Base-by-base conservation (phyloP, 164 flowering plant species). In the Taxillus chinensis region DNA sequence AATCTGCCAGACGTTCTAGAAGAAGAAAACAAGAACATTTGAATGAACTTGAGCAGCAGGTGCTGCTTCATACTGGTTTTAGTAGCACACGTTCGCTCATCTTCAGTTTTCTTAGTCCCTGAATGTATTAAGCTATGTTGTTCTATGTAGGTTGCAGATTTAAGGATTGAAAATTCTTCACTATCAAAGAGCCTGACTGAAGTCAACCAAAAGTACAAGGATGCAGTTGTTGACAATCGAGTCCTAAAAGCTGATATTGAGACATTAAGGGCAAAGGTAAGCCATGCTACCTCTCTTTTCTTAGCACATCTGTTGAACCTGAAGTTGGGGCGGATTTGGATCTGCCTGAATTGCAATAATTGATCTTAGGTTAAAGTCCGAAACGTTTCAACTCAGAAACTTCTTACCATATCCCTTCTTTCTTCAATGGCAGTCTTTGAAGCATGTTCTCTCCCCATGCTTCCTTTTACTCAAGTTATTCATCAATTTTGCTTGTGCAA, bases 1-100 rank as follows among this genome's bases (percentile, higher is more conserved):
- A 79, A 60, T 79, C 83, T 41, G 83, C 83, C 27, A 70, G 78
- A 57, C 83, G 83, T 9, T 79, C 80, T 14, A 77, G 83, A 71
- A 64, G 72, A 64, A 72, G 79, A 67, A 79, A 79, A 59, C 80
- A 79, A 64, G 83, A 64, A 57, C 83, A 77, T 37, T 14, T 74
- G 67, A 74, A 42, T 67, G 83, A 77, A 55, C 75, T 77, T 66
- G 80, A 77, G 50, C 62, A 71, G n/a, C 80, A 79, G 83, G 81
- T 77, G 27, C 27, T 27, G 27, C 27, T 27, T 27, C 27, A 27
- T 27, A 27, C 27, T 27, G 27, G 27, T 27, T 27, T 27, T 27
- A 27, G 27, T 27, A 27, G 27, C 27, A 27, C 27, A 27, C 2
- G 27, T 27, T 27, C 27, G 27, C 27, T 27, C 27, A 27, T 27